Evolutionary conservation across 305 asterid species (phyloP), one percentile per base, ranked within the genome.

Genomic region (Rubia peregrina): DNA sequence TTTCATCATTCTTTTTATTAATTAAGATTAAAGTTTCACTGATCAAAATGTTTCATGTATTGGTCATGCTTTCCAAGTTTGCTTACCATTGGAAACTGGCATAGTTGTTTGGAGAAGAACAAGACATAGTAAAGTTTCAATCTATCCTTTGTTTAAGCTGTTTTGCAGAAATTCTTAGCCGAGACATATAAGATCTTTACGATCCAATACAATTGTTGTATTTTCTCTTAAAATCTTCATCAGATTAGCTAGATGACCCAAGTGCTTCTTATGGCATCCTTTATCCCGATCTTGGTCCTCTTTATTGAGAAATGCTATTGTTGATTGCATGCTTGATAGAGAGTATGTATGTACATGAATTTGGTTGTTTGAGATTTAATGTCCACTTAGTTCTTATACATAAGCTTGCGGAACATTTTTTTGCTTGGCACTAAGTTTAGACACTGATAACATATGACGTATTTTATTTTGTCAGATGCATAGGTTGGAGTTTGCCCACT

Each of bases 321-420:
- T 63, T 49, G 60, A 10, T 72, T 49, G 65, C 42, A 33, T 21
- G 70, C 41, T 49, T 63, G 68, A 46, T 44, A 53, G 33, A 30
- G 33, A 13, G 14, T 5, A n/a, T 43, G 16, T 41, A 14, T 60
- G 44, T 14, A 16, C 33, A 30, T 30, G 33, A 1, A 3, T 30
- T 30, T 30, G 33, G 33, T 30, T 30, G 33, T 30, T 30, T 30
- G 33, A 30, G 33, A 30, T 30, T 3, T 30, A n/a, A n/a, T n/a
- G n/a, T n/a, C n/a, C n/a, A n/a, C n/a, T n/a, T n/a, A n/a, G n/a
- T n/a, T n/a, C n/a, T n/a, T n/a, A n/a, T n/a, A n/a, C n/a, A n/a
- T n/a, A n/a, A n/a, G n/a, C n/a, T n/a, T n/a, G n/a, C n/a, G n/a
- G n/a, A n/a, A n/a, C n/a, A n/a, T n/a, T n/a, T n/a, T n/a, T n/a